A percentile compares a stretch with the other conserved stretches of the same genome.
These are phyloP conservation scores for Marchantia polymorpha DNA, from an alignment of 225 moss, liverwort and hornwort genomes.

Conservation along the genomic window DNA sequence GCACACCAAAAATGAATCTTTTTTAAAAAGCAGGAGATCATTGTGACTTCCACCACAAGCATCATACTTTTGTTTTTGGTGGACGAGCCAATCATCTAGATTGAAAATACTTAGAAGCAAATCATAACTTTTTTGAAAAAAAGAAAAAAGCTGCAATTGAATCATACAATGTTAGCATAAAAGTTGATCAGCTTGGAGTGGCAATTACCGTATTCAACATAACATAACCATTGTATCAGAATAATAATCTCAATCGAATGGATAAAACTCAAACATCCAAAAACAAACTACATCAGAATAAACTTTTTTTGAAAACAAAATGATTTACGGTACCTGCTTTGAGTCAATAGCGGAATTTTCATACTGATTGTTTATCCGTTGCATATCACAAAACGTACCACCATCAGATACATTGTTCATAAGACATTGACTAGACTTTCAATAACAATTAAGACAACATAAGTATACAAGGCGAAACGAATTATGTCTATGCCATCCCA, in stretches of 20 bases:
- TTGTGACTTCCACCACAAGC: too few species aligned
- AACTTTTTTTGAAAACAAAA: too few species aligned
- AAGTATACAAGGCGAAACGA: too few species aligned
- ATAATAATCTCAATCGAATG: not conserved
- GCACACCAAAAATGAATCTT: slow-evolving; percentile 27
- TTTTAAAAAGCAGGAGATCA: too few species aligned
- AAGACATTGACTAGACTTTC: too few species aligned
- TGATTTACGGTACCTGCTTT: slow-evolving; percentile 33
- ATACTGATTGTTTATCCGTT: slow-evolving; percentile 74
- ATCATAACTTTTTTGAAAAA: slow-evolving; percentile 84
- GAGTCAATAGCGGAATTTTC: slow-evolving; percentile 64
- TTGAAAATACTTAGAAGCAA: slow-evolving; percentile 77
- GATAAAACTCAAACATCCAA: not conserved
- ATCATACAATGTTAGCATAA: not conserved
- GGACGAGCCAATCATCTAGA: slow-evolving; percentile 84
- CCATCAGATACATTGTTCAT: not conserved
- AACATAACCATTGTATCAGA: not conserved
- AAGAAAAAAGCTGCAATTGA: slow-evolving; percentile 49
- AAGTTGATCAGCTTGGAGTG: not conserved
- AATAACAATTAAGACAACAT: too few species aligned
- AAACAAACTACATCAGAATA: not conserved
- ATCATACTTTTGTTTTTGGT: too few species aligned
- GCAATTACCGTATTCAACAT: not conserved
- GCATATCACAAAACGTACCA: slow-evolving; percentile 22
- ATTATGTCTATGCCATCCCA: too few species aligned